These are phyloP conservation scores for Scleroderma citrinum DNA, from an alignment of 768 basidiomycete genomes.

Conservation along the genomic window DNA sequence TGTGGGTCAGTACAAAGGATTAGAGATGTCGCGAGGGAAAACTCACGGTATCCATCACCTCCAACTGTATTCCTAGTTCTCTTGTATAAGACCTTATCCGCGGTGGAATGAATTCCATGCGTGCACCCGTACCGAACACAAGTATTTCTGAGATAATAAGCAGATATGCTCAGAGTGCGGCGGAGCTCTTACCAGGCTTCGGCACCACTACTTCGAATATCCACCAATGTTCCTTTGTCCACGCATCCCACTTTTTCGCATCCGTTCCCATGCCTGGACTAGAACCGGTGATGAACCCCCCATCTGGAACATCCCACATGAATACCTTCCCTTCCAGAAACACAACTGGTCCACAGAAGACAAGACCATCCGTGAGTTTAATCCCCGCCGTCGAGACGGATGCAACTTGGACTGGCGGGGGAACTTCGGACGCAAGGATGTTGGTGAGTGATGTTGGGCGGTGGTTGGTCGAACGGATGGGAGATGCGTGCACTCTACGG, in stretches of 20 bases:
- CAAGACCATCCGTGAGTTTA: slow-evolving; percentile 69
- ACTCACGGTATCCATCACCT: slow-evolving; percentile 79
- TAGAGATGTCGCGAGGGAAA: neutral
- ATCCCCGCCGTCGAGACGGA: slow-evolving; percentile 62
- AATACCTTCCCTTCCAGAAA: slow-evolving; percentile 84
- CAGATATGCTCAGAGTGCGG: neutral
- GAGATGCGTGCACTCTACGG: slow-evolving; percentile 8
- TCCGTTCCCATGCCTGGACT: neutral
- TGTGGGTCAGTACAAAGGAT: neutral
- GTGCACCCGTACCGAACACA: slow-evolving; percentile 80
- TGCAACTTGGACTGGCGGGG: slow-evolving; percentile 66
- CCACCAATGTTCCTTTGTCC: slow-evolving; percentile 69
- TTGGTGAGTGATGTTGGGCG: slow-evolving; percentile 47
- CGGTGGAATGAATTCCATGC: slow-evolving; percentile 63
- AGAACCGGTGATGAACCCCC: neutral
- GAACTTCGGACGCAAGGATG: slow-evolving; percentile 63
- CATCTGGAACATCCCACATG: slow-evolving; percentile 78
- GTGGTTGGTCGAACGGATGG: slow-evolving; percentile 7
- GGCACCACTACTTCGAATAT: slow-evolving; percentile 80
- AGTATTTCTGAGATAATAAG: slow-evolving; percentile 62
- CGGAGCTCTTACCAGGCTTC: slow-evolving; percentile 64
- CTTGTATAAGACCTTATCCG: slow-evolving; percentile 61
- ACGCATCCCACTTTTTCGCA: slow-evolving; percentile 49
- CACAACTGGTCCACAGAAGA: slow-evolving; percentile 72
- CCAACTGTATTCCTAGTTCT: slow-evolving; percentile 77